These are phyloP conservation scores for Akanthomyces dipterigenus DNA, from an alignment of 2,329 filamentous ascomycete species.

Conservation along the genomic window DNA sequence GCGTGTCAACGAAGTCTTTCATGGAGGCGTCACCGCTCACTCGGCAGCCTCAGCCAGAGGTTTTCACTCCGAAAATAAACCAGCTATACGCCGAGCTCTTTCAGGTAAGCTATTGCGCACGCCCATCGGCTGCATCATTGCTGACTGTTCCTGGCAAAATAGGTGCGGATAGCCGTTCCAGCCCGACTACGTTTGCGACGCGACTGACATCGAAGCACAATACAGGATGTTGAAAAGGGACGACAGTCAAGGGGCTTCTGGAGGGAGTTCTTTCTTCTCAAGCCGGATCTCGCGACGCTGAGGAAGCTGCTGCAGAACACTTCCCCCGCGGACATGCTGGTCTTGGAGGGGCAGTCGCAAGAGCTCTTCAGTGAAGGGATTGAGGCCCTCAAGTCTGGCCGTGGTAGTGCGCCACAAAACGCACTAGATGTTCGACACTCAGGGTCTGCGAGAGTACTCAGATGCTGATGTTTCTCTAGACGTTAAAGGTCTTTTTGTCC, in stretches of 20 bases:
- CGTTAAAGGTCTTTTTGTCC: constrained; percentile 79
- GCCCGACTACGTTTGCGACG: constrained; percentile 16
- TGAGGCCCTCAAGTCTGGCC: constrained; percentile 55
- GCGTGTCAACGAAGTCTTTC: constrained; percentile 6
- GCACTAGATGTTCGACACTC: constrained; percentile 65
- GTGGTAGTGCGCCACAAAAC: constrained; percentile 60
- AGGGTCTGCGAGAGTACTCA: no score
- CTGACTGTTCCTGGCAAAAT: neutral
- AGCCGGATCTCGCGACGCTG: constrained; percentile 66
- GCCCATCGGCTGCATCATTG: neutral
- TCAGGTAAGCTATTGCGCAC: constrained; percentile 43
- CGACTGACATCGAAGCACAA: constrained; percentile 22
- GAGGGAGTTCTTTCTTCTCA: constrained; percentile 89
- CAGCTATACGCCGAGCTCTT: constrained; percentile 83
- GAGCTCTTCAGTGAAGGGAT: constrained; percentile 73
- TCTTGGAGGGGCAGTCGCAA: constrained; percentile 69
- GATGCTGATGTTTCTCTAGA: constrained; percentile 46
- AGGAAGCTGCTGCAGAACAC: constrained; percentile 63
- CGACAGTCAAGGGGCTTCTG: constrained; percentile 87
- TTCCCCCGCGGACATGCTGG: constrained; percentile 66
- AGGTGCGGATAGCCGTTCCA: constrained; percentile 9
- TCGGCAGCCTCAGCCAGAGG: constrained; percentile 81
- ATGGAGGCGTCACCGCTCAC: constrained; percentile 94
- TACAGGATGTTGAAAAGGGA: constrained; percentile 55
- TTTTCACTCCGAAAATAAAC: constrained; percentile 91